phyloP scores from a whole-genome alignment of 495 filamentous ascomycete species.

The Cercophora scortea region DNA sequence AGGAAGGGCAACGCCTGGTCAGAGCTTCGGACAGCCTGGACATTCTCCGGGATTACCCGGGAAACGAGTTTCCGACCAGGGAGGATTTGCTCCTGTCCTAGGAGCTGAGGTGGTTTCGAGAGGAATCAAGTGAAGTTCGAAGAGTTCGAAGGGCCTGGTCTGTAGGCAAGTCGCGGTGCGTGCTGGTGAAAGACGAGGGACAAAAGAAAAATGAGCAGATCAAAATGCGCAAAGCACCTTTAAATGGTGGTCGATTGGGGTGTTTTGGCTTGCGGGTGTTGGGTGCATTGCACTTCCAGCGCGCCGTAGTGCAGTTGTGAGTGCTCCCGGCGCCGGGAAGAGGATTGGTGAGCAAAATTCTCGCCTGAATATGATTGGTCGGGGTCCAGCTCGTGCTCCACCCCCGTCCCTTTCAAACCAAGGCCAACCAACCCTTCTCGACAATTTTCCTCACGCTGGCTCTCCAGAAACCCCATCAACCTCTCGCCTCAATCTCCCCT shows the following conservation, averaged over 20 bases:
- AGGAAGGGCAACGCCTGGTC: constrained; percentile 90
- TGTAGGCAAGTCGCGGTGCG: too few species aligned
- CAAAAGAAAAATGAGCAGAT: too few species aligned
- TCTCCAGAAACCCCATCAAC: constrained; percentile 22
- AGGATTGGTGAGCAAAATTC: constrained; percentile 15
- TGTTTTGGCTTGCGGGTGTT: too few species aligned
- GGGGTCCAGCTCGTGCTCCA: constrained; percentile 5
- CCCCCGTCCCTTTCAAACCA: constrained; percentile 11
- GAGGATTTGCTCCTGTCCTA: neutral
- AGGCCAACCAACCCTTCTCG: constrained; percentile 26
- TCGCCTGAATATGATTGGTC: constrained; percentile 13
- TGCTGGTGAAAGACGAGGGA: too few species aligned
- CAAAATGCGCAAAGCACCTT: too few species aligned
- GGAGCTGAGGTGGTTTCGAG: neutral
- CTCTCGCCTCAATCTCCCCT: constrained; percentile 36
- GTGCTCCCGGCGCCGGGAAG: neutral
- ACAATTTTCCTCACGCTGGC: constrained; percentile 28
- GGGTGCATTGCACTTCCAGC: too few species aligned
- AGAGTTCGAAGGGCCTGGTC: neutral
- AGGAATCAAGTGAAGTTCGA: neutral
- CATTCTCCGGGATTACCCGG: constrained; percentile 19
- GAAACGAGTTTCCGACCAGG: constrained; percentile 1
- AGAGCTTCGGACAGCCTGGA: constrained; percentile 26
- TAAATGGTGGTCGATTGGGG: too few species aligned
- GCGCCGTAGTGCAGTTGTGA: too few species aligned